These are phyloP conservation scores for Ormosia semicastrata DNA, from an alignment of 306 rosid genomes.

Conservation along the genomic window DNA sequence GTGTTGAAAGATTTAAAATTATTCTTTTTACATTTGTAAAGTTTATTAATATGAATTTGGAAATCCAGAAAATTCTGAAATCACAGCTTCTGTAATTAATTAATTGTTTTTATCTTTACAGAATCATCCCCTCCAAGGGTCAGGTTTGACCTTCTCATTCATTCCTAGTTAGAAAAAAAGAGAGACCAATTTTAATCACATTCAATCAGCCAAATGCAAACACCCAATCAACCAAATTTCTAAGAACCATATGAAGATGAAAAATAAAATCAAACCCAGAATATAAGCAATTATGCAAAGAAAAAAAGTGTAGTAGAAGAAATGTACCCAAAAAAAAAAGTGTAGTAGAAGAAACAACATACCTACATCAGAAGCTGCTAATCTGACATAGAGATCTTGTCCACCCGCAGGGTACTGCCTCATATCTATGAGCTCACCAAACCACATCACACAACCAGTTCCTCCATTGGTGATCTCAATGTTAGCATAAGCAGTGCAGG, in stretches of 20 bases:
- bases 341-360: background rate
- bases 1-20: too few species aligned
- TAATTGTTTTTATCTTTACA: background rate
- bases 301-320: background rate
- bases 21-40: too few species aligned
- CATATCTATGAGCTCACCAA: conserved; percentile 47
- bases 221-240: background rate
- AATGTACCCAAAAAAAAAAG: background rate
- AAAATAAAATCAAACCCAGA: background rate
- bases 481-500: conserved; percentile 59
- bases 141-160: background rate
- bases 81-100: background rate
- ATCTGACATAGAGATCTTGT: conserved; percentile 58
- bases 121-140: background rate
- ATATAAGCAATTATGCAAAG: background rate
- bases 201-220: background rate
- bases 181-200: background rate
- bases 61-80: background rate
- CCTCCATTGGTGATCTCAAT: conserved; percentile 48
- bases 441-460: conserved; percentile 71
- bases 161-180: background rate
- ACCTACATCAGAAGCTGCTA: conserved; percentile 77
- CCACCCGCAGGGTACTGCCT: conserved; percentile 48
- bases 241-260: background rate
- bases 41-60: background rate